Base-by-base conservation (phyloP, 768 basidiomycete species). In the Termitomyces sp. region DNA sequence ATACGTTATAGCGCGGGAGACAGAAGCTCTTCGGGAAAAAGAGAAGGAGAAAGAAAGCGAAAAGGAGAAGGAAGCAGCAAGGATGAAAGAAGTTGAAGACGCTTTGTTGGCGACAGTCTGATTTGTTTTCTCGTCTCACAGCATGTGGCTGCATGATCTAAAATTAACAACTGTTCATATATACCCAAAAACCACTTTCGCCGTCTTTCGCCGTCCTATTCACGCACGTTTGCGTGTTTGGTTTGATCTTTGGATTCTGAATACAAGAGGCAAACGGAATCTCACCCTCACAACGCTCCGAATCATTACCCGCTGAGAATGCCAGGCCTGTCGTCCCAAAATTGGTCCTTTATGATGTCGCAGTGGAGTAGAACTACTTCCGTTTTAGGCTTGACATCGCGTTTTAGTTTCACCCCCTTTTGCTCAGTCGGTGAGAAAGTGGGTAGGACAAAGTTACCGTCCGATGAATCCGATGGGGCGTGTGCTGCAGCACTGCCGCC, bases 291-390 rank as follows among this genome's bases (percentile, higher is more conserved):
- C 58, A 39, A 50, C 28, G 45, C 45, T 44, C 55, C 52, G 18
- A 35, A 53, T 24, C 46, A 59, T 75, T 64, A 80, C 28, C 73
- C 74, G 15, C 68, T 73, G 57, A 91, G 76, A 28, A 92, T 67
- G 53, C 80, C 73, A 11, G 85, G 82, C 57, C 88, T 74, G 33
- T 78, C 75, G 7, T 79, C 70, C 95, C 95, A 97, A 74, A 96
- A 96, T 0, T 79, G 82, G 57, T 91, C 85, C 57, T 82, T 80
- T 61, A 96, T 94, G 61, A 96, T 82, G 74, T 96, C 94, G 70
- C 88, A 91, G 65, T 96, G 92, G 28, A 88, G 65, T 1, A 94
- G 76, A 5, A 78, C 79, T 51, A 93, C 76, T 68, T 68, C 78
- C 24, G 77, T 84, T 61, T 68, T 72, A 12, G 72, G 60, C 58